Base-by-base conservation (phyloP, 2,329 filamentous ascomycete species). In the Monosporascus sp. region DNA sequence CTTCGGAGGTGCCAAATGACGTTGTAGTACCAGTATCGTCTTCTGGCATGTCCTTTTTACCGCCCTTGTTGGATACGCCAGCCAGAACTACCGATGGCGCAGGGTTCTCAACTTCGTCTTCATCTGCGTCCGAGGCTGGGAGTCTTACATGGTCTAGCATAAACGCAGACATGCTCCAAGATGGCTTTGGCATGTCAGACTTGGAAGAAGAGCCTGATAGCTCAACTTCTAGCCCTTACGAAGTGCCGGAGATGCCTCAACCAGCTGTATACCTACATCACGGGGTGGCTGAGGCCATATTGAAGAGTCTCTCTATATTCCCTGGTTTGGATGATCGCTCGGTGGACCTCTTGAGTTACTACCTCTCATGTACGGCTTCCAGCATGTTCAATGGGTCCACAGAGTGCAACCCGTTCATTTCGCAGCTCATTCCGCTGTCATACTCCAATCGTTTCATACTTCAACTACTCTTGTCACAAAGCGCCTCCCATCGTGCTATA, bases 331-430 rank as follows among this genome's bases (percentile, higher is more conserved):
- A 46, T 6, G 24, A 46, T 27, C 8, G 43, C 62, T 77, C 65
- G 52, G 71, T 72, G 65, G 74, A 76, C 47, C 66, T 77, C 5
- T 66, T 78, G 9, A 72, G 70, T 51, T 75, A 77, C 60, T 78
- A 77, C 55, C 57, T 77, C 6, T 61, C 66, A 2, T 72, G 72
- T 2, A 77, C 74, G 0, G 71, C 73, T 17, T 70, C 72, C 44
- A 75, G 72, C 49, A 77, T 77, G 74, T 74, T 72, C 35, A 77
- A 77, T 51, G 74, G 73, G 1, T 74, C 75, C 1, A 76, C 74
- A 1, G 67, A 70, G 1, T 64, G 74, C 43, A 77, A 78, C 44
- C 75, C 74, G 0, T 76, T 77, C 49, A 62, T 77, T 18, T 70
- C 71, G 25, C 73, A 77, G 50, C 67, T 78, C 24, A 69, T 77